These are phyloP conservation scores for Coleophoma crateriformis DNA, from an alignment of 2,329 filamentous ascomycete genomes.

Conservation along the genomic window DNA sequence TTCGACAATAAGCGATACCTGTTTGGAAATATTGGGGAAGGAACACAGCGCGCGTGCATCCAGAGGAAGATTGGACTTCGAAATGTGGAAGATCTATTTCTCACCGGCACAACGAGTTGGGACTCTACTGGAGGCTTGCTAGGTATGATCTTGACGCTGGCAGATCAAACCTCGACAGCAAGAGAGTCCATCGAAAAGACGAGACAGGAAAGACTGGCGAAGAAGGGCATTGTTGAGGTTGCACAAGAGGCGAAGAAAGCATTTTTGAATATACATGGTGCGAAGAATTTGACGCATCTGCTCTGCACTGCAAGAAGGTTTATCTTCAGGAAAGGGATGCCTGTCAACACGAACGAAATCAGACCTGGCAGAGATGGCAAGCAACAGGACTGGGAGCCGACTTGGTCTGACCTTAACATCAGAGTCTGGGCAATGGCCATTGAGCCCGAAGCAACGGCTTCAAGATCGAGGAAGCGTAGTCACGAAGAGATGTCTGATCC, in stretches of 20 bases:
- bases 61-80: constrained; percentile 55
- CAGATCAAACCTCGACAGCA: constrained; percentile 53
- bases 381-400: constrained; percentile 42
- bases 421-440: constrained; percentile 80
- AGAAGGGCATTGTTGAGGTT: constrained; percentile 20
- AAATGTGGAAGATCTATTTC: constrained; percentile 71
- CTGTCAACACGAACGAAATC: constrained; percentile 67
- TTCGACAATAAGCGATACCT: constrained; percentile 80
- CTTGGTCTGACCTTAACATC: constrained; percentile 71
- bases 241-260: constrained; percentile 21
- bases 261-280: constrained; percentile 66
- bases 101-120: constrained; percentile 77
- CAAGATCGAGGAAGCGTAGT: constrained; percentile 38
- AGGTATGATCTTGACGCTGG: constrained; percentile 79
- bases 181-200: constrained; percentile 37
- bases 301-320: constrained; percentile 81
- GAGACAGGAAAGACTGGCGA: constrained; percentile 29
- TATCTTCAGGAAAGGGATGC: constrained; percentile 78
- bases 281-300: constrained; percentile 72
- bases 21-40: constrained; percentile 78
- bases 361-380: constrained; percentile 4
- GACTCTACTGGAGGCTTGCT: constrained; percentile 72
- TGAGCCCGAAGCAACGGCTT: constrained; percentile 20
- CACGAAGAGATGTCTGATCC: constrained; percentile 39
- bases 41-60: constrained; percentile 68